Evolutionary conservation across 1,284 basidiomycete genomes (phyloP).

Genomic region (Ustilago sp.): DNA sequence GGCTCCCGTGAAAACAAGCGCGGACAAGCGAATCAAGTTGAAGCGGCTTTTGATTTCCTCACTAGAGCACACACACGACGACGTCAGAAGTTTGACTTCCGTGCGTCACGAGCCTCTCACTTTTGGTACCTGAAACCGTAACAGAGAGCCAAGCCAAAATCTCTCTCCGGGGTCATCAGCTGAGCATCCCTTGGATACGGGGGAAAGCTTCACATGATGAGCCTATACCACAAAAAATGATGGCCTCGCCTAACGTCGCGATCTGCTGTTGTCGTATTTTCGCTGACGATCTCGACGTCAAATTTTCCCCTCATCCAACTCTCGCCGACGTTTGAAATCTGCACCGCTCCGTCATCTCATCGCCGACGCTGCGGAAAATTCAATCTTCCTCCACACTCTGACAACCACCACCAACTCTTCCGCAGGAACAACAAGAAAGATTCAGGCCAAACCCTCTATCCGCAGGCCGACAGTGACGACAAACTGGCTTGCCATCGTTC

Average conservation of each 20-base stretch:
- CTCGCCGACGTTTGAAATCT: conserved; percentile 11
- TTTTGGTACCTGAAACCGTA: conserved; percentile 8
- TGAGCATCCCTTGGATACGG: background rate
- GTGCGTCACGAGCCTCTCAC: background rate
- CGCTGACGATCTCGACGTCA: conserved; percentile 12
- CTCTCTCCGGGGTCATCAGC: conserved; percentile 3
- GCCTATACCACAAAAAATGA: background rate
- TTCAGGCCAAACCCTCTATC: background rate
- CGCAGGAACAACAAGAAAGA: background rate
- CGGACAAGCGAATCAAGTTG: conserved; percentile 6
- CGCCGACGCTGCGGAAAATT: conserved; percentile 5
- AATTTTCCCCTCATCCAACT: background rate
- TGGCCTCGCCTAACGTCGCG: conserved; percentile 9
- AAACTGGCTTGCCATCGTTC: background rate
- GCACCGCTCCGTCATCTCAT: conserved; percentile 18
- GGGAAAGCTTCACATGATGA: background rate
- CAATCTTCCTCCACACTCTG: background rate
- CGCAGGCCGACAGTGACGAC: background rate
- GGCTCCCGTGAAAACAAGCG: conserved; percentile 16
- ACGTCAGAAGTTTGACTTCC: conserved; percentile 16
- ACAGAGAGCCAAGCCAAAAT: conserved; percentile 5
- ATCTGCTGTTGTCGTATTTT: conserved; percentile 18
- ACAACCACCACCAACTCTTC: background rate
- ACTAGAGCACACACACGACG: background rate
- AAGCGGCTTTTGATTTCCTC: background rate